These are phyloP conservation scores for Aspergillus sp. DNA, from an alignment of 2,329 filamentous ascomycete species.

Conservation along the genomic window DNA sequence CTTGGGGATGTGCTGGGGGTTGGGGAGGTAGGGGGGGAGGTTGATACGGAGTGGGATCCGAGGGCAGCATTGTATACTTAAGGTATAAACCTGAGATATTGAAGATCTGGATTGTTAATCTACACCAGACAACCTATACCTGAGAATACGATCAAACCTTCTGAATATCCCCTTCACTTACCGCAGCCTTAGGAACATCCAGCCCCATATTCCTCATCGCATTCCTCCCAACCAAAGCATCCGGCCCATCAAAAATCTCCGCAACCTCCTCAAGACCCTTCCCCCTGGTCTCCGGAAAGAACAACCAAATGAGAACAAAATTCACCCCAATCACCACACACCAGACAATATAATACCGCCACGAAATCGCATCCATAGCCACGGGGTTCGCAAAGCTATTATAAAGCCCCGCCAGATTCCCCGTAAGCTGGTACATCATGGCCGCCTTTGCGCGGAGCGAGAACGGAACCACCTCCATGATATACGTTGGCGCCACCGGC, in stretches of 20 bases:
- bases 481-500: conserved; percentile 16
- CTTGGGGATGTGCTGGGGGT: neutral
- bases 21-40: neutral
- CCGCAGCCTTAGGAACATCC: conserved; percentile 6
- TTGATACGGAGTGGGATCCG: conserved; percentile 5
- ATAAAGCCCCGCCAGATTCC: conserved; percentile 14
- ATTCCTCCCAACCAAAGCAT: conserved; percentile 5
- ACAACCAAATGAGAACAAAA: conserved; percentile 13
- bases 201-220: conserved; percentile 9
- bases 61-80: no score
- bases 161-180: no score
- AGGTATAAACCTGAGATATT: neutral
- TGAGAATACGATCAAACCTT: no score
- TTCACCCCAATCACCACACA: conserved; percentile 1
- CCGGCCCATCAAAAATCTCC: conserved; percentile 9
- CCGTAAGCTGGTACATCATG: conserved; percentile 16
- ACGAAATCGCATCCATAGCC: conserved; percentile 13
- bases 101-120: neutral
- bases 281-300: conserved; percentile 21
- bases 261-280: conserved; percentile 19
- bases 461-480: conserved; percentile 17
- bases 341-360: conserved; percentile 20
- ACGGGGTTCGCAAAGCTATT: conserved; percentile 14
- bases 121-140: no score
- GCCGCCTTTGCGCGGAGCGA: conserved; percentile 16